phyloP scores from a whole-genome alignment of 108 stramenopile species.

The Cylindrotheca closterium region DNA sequence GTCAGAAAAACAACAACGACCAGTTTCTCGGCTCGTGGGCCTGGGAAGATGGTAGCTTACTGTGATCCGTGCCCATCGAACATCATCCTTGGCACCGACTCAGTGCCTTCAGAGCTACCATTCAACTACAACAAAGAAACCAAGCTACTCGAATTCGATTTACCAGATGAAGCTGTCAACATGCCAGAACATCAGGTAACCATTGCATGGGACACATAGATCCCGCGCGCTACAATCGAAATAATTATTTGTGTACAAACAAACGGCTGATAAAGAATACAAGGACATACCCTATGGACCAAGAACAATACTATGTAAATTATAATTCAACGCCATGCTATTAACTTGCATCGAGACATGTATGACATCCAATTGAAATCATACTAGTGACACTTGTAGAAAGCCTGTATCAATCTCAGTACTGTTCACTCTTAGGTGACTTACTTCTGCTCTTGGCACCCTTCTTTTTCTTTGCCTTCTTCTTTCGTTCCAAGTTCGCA shows the following conservation, averaged over 20 bases:
- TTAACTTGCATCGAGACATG: no score
- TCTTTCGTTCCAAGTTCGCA: conserved; percentile 31
- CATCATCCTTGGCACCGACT: conserved; percentile 8
- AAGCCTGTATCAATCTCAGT: conserved; percentile 1
- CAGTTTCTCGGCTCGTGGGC: conserved; percentile 34
- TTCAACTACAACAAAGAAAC: conserved; percentile 14
- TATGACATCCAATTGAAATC: no score
- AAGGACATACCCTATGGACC: not conserved
- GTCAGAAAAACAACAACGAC: conserved; percentile 11
- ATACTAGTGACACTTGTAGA: not conserved
- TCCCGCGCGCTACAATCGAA: not conserved
- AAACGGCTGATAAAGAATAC: no score
- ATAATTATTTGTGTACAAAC: not conserved
- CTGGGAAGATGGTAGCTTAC: conserved; percentile 38
- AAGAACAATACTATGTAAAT: no score
- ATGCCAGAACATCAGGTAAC: conserved; percentile 16
- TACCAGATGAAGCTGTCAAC: conserved; percentile 17
- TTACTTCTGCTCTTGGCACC: not conserved
- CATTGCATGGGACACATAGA: conserved; percentile 24
- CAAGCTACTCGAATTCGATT: conserved; percentile 15
- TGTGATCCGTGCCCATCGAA: conserved; percentile 29
- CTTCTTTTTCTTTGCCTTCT: conserved; percentile 12
- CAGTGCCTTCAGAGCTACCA: conserved; percentile 1
- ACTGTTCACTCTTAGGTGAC: not conserved
- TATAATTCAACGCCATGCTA: no score